Percentiles rank a stretch among this genome's conserved stretches.
These are phyloP conservation scores for Flaveria brownii DNA, from an alignment of 129 eudicot genomes.

Conservation along the genomic window DNA sequence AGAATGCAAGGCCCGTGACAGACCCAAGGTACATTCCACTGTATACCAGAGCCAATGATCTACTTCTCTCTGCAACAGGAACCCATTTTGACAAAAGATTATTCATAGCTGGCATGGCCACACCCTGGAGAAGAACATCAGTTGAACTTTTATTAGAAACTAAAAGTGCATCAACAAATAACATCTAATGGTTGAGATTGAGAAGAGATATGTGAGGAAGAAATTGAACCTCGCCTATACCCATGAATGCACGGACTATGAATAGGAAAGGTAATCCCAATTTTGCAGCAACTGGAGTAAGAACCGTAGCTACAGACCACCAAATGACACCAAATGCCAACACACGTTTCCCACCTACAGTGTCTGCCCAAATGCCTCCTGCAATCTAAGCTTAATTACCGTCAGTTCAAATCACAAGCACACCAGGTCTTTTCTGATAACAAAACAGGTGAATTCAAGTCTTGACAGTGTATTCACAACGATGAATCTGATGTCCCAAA, in stretches of 20 bases:
- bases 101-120: slow-evolving; percentile 95
- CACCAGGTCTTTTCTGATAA: not conserved
- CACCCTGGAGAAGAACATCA: slow-evolving; percentile 55
- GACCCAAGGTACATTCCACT: slow-evolving; percentile 95
- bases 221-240: slow-evolving; percentile 80
- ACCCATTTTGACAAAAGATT: slow-evolving; percentile 86
- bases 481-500: not conserved
- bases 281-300: slow-evolving; percentile 90
- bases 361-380: slow-evolving; percentile 99
- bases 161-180: not conserved
- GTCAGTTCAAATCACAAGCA: slow-evolving; percentile 21
- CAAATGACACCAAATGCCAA: slow-evolving; percentile 87
- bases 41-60: slow-evolving; percentile 83
- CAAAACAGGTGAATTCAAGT: not conserved
- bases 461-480: not conserved
- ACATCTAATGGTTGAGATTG: not conserved
- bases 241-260: slow-evolving; percentile 92
- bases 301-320: slow-evolving; percentile 93
- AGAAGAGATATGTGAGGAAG: not conserved
- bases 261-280: slow-evolving; percentile 88
- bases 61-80: slow-evolving; percentile 85
- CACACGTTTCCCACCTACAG: slow-evolving; percentile 86
- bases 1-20: slow-evolving; percentile 85
- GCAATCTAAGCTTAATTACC: slow-evolving; percentile 64
- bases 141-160: not conserved